Evolutionary conservation across 2,329 filamentous ascomycete species (phyloP).

Genomic region (Penicillium sp.): DNA sequence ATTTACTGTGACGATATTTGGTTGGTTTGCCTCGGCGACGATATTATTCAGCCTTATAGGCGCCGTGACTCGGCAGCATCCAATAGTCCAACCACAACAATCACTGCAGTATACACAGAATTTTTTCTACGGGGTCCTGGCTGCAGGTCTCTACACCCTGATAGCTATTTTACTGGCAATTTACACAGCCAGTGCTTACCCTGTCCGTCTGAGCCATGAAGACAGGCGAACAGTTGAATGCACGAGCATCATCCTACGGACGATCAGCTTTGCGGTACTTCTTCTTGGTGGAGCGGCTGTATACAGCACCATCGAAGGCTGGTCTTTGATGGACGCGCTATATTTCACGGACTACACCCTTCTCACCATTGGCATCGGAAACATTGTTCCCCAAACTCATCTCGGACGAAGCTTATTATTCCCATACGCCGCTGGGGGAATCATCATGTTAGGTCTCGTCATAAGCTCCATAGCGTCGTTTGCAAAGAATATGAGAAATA

Average conservation of each 20-base stretch:
- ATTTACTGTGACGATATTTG: background rate
- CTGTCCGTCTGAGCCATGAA: no score
- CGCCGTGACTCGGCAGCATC: background rate
- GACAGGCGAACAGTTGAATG: no score
- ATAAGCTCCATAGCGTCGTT: background rate
- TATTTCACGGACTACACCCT: conserved; percentile 63
- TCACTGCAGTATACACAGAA: background rate
- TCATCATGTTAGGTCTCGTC: background rate
- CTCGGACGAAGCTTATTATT: conserved; percentile 55
- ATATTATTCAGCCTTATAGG: background rate
- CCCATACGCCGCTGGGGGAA: background rate
- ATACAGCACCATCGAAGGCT: conserved; percentile 5
- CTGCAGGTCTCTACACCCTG: background rate
- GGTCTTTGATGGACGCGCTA: conserved; percentile 54
- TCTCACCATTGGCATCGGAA: conserved; percentile 60
- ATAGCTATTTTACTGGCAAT: background rate
- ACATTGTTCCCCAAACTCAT: conserved; percentile 55
- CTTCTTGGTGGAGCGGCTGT: conserved; percentile 4
- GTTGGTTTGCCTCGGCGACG: background rate
- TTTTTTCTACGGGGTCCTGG: background rate
- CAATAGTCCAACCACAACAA: background rate
- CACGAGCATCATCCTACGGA: background rate
- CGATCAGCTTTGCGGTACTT: background rate
- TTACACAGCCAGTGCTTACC: background rate
- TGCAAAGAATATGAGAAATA: background rate